A percentile compares a stretch with the other conserved stretches of the same genome.
These are phyloP conservation scores for Neoarthrinium moseri DNA, from an alignment of 2,329 filamentous ascomycete species.

Conservation along the genomic window DNA sequence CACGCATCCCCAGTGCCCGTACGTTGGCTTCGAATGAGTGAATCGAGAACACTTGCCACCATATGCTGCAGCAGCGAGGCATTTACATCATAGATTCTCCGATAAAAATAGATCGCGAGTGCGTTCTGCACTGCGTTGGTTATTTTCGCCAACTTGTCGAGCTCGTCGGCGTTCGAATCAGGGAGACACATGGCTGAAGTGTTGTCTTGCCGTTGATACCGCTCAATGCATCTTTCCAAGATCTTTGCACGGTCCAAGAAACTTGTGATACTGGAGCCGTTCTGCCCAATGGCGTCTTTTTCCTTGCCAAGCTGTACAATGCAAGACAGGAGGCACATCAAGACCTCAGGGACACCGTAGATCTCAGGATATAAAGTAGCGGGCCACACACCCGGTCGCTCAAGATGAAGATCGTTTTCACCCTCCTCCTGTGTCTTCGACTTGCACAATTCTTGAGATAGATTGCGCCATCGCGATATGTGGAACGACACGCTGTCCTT, in stretches of 20 bases:
- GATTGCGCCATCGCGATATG: slow-evolving; percentile 25
- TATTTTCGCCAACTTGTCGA: slow-evolving; percentile 25
- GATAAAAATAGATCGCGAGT: slow-evolving; percentile 36
- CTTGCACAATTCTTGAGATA: slow-evolving; percentile 28
- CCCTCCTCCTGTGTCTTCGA: slow-evolving; percentile 32
- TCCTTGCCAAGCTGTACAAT: slow-evolving; percentile 35
- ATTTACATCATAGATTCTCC: slow-evolving; percentile 35
- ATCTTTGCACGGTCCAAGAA: slow-evolving; percentile 30
- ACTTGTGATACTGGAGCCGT: slow-evolving; percentile 21
- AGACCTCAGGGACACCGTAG: slow-evolving; percentile 36
- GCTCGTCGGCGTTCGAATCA: background rate
- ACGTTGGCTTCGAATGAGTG: slow-evolving; percentile 25
- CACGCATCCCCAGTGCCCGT: slow-evolving; percentile 14
- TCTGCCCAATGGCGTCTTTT: slow-evolving; percentile 25
- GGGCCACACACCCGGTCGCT: slow-evolving; percentile 32
- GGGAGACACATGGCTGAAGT: background rate
- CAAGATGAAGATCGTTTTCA: slow-evolving; percentile 28
- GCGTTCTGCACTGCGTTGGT: slow-evolving; percentile 32
- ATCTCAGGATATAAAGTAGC: slow-evolving; percentile 39
- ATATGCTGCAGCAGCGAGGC: slow-evolving; percentile 31
- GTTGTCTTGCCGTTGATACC: slow-evolving; percentile 10
- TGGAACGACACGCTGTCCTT: slow-evolving; percentile 32
- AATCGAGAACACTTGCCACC: slow-evolving; percentile 29
- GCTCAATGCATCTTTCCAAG: slow-evolving; percentile 29
- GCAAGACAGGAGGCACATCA: slow-evolving; percentile 30